phyloP scores from a whole-genome alignment of 257 asterid genomes.

The Osmanthus fragrans region DNA sequence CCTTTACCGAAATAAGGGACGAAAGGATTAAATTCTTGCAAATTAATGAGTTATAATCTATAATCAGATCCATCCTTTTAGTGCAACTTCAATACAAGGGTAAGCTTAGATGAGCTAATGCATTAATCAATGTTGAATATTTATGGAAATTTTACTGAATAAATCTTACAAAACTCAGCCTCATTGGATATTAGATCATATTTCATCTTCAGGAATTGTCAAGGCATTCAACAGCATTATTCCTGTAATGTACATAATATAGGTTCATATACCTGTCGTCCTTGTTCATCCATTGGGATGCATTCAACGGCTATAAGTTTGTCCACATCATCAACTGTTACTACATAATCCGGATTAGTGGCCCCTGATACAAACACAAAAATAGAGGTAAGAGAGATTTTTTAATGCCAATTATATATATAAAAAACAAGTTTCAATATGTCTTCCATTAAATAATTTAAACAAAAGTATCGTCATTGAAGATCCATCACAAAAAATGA shows the following conservation, averaged over 20 bases:
- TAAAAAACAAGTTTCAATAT: not conserved
- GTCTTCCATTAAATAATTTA: not conserved
- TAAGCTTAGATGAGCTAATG: not conserved
- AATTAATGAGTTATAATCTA: not conserved
- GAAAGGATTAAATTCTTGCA: not conserved
- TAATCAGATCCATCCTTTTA: not conserved
- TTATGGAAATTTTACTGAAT: not conserved
- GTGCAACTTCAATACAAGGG: not conserved
- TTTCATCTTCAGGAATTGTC: not conserved
- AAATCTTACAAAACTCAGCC: not conserved
- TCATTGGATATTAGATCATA: not conserved
- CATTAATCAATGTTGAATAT: not conserved
- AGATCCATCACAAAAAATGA: conserved; percentile 13
- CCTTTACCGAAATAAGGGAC: not conserved
- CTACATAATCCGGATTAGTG: conserved; percentile 93
- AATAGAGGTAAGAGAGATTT: conserved; percentile 1
- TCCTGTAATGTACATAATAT: not conserved
- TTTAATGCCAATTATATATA: not conserved
- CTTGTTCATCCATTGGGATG: conserved; percentile 98
- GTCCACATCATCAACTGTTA: conserved; percentile 97
- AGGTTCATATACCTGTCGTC: conserved; percentile 63
- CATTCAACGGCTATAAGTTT: conserved; percentile 94
- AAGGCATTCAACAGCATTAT: not conserved
- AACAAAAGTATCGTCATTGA: not conserved
- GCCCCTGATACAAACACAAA: conserved; percentile 59